phyloP scores from a whole-genome alignment of 1,139 yeast genomes.

The Sugiyamaella pinicola region DNA sequence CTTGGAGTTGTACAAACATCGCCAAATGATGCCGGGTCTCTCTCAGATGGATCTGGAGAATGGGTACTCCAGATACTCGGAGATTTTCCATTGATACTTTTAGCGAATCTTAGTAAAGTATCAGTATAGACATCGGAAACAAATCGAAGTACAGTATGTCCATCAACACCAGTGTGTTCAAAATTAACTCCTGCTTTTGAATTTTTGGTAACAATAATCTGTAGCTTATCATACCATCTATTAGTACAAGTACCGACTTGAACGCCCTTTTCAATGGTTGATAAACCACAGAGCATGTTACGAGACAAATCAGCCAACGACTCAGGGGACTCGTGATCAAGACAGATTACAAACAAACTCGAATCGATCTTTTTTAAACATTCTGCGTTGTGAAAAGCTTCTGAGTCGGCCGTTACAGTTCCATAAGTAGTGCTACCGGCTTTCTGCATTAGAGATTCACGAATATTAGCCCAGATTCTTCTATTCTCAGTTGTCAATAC shows the following conservation, averaged over 20 bases:
- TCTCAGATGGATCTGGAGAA: conserved; percentile 51
- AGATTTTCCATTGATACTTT: conserved; percentile 75
- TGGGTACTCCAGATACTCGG: conserved; percentile 71
- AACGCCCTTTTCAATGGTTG: conserved; percentile 76
- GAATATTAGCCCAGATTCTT: conserved; percentile 77
- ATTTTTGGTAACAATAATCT: conserved; percentile 83
- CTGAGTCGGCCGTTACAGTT: conserved; percentile 41
- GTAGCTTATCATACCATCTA: conserved; percentile 93
- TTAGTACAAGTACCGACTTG: conserved; percentile 94
- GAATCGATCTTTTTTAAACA: conserved; percentile 75
- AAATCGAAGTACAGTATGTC: conserved; percentile 86
- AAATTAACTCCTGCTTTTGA: conserved; percentile 93
- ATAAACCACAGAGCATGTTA: conserved; percentile 84
- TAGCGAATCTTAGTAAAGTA: conserved; percentile 83
- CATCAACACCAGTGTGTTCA: conserved; percentile 95
- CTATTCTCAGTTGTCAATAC: conserved; percentile 87
- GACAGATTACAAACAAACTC: conserved; percentile 77
- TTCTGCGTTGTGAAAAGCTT: conserved; percentile 54
- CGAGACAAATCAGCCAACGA: conserved; percentile 70
- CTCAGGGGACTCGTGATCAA: conserved; percentile 73
- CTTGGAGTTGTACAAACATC: conserved; percentile 61
- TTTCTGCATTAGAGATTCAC: conserved; percentile 51
- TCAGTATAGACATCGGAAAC: conserved; percentile 91
- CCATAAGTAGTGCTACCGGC: neutral
- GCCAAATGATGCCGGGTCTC: conserved; percentile 49